A percentile compares a stretch with the other conserved stretches of the same genome.
Conservation (phyloP, 2,329 filamentous ascomycete species). For the Pyricularia grisea region DNA sequence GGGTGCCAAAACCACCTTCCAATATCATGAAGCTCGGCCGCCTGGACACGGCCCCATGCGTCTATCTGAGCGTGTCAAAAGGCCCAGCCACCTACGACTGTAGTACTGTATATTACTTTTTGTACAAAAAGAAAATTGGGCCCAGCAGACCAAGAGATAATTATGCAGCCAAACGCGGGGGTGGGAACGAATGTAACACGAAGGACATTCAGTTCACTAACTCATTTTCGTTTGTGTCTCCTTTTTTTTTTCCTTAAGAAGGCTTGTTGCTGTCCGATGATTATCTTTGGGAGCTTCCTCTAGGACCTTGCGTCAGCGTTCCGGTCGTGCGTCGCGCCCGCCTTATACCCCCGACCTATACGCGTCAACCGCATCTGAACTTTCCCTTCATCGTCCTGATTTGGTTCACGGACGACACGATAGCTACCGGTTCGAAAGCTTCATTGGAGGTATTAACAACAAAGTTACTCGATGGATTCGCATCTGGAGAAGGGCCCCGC, state of each 20-base stretch:
- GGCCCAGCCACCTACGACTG: neutral
- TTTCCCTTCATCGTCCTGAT: neutral
- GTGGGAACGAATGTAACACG: neutral
- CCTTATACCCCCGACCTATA: neutral
- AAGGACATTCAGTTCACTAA: neutral
- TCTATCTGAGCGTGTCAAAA: neutral
- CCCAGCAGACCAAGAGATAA: neutral
- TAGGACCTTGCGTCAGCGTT: neutral
- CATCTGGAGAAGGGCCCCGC: slow-evolving; percentile 3
- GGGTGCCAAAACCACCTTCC: neutral
- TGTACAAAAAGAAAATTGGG: neutral
- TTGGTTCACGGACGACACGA: neutral
- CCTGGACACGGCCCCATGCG: neutral
- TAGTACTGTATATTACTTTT: neutral
- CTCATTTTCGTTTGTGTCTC: neutral
- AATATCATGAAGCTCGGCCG: neutral
- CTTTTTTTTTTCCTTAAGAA: neutral
- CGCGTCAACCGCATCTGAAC: neutral
- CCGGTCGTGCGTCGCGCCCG: neutral
- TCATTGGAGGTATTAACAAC: neutral
- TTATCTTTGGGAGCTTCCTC: neutral
- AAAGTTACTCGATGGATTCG: slow-evolving; percentile 1
- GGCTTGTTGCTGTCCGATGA: neutral
- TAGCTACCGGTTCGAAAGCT: neutral
- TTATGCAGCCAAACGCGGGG: neutral